Percentiles rank a stretch among this genome's conserved stretches.
phyloP scores from a whole-genome alignment of 1,284 basidiomycete species.

The Melanopsichium pennsylvanicum region DNA sequence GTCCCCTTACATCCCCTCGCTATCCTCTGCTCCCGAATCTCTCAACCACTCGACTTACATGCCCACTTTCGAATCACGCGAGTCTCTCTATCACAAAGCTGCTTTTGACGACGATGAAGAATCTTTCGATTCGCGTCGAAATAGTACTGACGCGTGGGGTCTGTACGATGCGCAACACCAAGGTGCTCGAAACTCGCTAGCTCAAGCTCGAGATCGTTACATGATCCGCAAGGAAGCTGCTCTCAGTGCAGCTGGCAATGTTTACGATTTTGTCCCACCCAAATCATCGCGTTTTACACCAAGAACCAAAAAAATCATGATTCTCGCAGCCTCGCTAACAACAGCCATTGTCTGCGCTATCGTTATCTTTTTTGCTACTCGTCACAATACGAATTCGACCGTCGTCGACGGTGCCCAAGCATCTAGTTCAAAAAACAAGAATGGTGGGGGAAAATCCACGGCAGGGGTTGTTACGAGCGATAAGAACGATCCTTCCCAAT shows the following conservation, averaged over 20 bases:
- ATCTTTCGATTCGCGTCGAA: slow-evolving; percentile 13
- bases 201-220: slow-evolving; percentile 47
- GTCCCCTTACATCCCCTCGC: slow-evolving; percentile 11
- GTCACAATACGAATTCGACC: slow-evolving; percentile 26
- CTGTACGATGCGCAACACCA: slow-evolving; percentile 18
- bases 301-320: slow-evolving; percentile 28
- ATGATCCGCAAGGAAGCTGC: slow-evolving; percentile 41
- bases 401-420: slow-evolving; percentile 6
- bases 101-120: slow-evolving; percentile 15
- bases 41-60: slow-evolving; percentile 9
- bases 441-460: slow-evolving; percentile 1
- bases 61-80: slow-evolving; percentile 22
- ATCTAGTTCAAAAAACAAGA: not conserved
- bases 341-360: slow-evolving; percentile 31
- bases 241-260: slow-evolving; percentile 11
- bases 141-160: slow-evolving; percentile 30
- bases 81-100: slow-evolving; percentile 22
- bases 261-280: slow-evolving; percentile 9
- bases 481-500: slow-evolving; percentile 73
- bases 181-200: slow-evolving; percentile 14
- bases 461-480: slow-evolving; percentile 61
- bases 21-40: slow-evolving; percentile 10
- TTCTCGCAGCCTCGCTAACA: slow-evolving; percentile 17
- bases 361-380: slow-evolving; percentile 40
- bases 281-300: slow-evolving; percentile 23